These are phyloP conservation scores for Aaosphaeria arxii DNA, from an alignment of 2,329 filamentous ascomycete species.

Conservation along the genomic window DNA sequence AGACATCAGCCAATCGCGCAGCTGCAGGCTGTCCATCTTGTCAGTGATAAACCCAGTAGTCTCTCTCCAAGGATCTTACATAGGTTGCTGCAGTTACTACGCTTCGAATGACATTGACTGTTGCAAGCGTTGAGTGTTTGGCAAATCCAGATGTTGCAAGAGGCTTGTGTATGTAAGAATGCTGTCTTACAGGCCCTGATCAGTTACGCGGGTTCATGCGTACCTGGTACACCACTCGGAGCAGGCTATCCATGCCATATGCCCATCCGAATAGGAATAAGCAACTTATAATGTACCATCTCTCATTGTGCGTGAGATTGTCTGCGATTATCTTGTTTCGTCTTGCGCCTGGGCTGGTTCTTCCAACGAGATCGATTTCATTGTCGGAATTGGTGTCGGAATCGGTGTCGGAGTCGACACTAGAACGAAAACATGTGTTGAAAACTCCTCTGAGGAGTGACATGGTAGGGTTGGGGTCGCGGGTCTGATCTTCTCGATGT, in stretches of 20 bases:
- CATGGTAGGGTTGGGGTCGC: no score
- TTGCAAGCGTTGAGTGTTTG: not conserved
- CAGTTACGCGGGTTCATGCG: not conserved
- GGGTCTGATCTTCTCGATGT: no score
- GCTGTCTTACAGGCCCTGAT: no score
- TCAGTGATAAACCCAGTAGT: not conserved
- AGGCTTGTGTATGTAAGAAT: not conserved
- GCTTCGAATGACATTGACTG: not conserved
- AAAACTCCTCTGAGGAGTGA: no score
- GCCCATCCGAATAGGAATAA: not conserved
- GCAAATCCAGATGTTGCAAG: not conserved
- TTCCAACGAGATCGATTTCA: not conserved
- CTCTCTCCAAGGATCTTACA: not conserved
- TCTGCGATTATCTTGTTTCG: not conserved
- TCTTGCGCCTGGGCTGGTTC: not conserved
- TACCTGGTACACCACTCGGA: not conserved
- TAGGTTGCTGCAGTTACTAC: not conserved
- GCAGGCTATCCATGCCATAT: not conserved
- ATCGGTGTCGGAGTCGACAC: not conserved
- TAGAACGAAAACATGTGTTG: no score
- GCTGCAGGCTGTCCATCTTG: not conserved
- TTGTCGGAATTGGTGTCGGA: not conserved
- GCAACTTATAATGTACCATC: not conserved
- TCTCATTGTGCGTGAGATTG: not conserved
- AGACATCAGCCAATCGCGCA: not conserved